These are phyloP conservation scores for Xylaria sp. DNA, from an alignment of 2,329 filamentous ascomycete species.

Conservation along the genomic window DNA sequence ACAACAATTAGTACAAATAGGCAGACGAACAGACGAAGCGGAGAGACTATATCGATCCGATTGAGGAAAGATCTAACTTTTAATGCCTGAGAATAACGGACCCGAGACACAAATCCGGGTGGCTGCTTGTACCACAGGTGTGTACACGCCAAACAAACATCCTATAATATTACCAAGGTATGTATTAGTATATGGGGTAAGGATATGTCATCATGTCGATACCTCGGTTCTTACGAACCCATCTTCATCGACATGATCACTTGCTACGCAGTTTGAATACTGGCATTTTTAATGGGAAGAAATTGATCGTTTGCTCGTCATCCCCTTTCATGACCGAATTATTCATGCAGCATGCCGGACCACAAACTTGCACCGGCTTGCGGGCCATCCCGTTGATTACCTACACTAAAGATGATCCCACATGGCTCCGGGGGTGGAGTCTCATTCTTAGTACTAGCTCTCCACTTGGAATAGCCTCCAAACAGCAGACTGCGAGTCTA, in stretches of 20 bases:
- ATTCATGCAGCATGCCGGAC: not conserved
- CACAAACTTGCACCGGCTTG: not conserved
- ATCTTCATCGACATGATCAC: not conserved
- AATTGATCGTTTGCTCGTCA: not conserved
- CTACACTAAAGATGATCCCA: not conserved
- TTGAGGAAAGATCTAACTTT: too few species aligned
- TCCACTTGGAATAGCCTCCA: not conserved
- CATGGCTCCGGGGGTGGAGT: conserved; percentile 1
- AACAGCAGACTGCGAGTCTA: not conserved
- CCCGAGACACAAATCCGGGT: too few species aligned
- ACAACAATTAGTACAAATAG: too few species aligned
- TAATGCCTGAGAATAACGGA: too few species aligned
- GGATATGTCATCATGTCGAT: not conserved
- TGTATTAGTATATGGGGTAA: not conserved
- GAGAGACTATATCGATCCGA: not conserved
- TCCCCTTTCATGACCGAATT: not conserved
- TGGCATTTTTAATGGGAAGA: too few species aligned
- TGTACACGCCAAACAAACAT: too few species aligned
- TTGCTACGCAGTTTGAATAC: too few species aligned
- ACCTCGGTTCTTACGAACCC: not conserved
- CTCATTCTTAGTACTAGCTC: not conserved
- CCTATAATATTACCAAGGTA: too few species aligned
- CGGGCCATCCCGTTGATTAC: conserved; percentile 10
- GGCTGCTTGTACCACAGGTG: too few species aligned
- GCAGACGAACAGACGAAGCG: not conserved